Base-by-base conservation (phyloP, 163 green algal genomes). In the Chlamydomonas reinhardtii region DNA sequence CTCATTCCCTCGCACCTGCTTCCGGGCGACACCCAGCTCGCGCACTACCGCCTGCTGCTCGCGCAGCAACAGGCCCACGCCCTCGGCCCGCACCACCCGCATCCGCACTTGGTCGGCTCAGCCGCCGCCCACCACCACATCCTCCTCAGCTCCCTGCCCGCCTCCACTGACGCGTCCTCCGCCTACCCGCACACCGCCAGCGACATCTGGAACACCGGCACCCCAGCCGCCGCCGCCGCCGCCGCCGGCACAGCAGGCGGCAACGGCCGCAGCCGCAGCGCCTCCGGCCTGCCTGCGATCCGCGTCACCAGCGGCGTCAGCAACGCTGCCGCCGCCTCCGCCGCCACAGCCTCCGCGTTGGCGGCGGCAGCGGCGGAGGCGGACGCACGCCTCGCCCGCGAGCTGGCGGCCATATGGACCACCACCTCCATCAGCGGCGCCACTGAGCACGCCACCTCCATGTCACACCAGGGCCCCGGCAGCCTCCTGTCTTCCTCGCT, bases 331-430 rank as follows among this genome's bases (percentile, higher is more conserved):
- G 74, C n/a, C n/a, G 52, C 20, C 25, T 29, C 52, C 25, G 52
- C 74, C 31, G 74, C 56, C 24, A 31, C 9, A n/a, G n/a, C n/a
- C n/a, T n/a, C n/a, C n/a, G n/a, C n/a, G n/a, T n/a, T n/a, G 43
- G 19, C 48, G 17, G 74, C 52, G n/a, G n/a, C 52, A 19, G n/a
- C 31, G 39, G 19, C 72, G 15, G 15, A 39, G 72, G 35, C 35
- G 37, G 31, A 32, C 37, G 24, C 35, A 16, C 29, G 72, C 35
- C 34, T 12, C 34, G 27, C 35, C 39, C 37, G 65, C 27, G 76
- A 84, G 76, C 43, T 84, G 29, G 76, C 76, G 2, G 64, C 31
- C 39, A 68, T 84, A 17, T 84, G 76, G 76, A 76, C 76, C 3
- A 84, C 48, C 48, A 56, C 48, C 48, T 56, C 48, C 48, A 19